These are phyloP conservation scores for Solanum medicagineum DNA, from an alignment of 257 asterid genomes.

Conservation along the genomic window DNA sequence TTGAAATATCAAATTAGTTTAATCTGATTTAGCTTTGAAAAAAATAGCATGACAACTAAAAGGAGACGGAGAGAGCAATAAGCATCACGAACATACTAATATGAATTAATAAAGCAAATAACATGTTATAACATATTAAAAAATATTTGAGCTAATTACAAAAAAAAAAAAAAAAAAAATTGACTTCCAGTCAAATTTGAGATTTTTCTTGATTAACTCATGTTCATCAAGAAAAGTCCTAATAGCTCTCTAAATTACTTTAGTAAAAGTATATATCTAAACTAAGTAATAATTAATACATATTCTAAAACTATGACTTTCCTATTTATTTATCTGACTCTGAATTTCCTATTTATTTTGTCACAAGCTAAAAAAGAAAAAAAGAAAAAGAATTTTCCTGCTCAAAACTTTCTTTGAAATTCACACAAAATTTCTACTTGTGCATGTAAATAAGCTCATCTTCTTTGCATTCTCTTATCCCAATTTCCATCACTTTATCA, in stretches of 20 bases:
- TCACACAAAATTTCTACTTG: background rate
- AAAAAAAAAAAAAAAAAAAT: background rate
- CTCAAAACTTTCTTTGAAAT: too few relatives aligned
- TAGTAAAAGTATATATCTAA: background rate
- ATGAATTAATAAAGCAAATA: background rate
- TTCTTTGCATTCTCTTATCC: background rate
- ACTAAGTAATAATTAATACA: background rate
- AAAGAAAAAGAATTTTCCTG: too few relatives aligned
- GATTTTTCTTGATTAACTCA: background rate
- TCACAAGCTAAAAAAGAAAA: background rate
- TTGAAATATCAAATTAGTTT: too few relatives aligned
- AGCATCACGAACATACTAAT: background rate
- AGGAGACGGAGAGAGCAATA: background rate
- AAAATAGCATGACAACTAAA: too few relatives aligned
- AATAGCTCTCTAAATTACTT: background rate
- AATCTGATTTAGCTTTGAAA: too few relatives aligned
- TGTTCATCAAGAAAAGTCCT: background rate
- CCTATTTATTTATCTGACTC: background rate
- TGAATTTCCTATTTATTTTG: background rate
- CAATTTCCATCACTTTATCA: background rate
- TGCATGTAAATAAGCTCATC: background rate
- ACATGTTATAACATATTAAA: background rate
- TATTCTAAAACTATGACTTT: background rate
- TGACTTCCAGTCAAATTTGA: background rate
- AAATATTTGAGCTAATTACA: background rate